Conservation (phyloP, 2,329 filamentous ascomycete genomes). For the Botrytis pseudocinerea region DNA sequence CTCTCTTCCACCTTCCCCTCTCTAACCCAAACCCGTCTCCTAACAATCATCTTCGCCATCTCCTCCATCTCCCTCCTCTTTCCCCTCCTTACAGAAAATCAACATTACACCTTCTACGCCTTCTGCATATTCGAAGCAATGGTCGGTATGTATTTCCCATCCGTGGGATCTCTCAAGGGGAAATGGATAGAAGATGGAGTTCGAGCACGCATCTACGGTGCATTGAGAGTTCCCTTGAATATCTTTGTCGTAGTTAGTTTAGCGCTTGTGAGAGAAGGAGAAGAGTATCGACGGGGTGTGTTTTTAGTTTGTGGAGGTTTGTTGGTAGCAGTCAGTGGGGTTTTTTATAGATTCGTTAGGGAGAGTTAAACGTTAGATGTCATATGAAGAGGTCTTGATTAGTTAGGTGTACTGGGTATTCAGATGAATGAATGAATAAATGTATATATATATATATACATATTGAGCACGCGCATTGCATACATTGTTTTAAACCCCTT, state of each 20-base stretch:
- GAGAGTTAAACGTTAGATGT: background rate
- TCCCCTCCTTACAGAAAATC: constrained; percentile 46
- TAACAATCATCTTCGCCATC: constrained; percentile 45
- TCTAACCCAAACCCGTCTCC: constrained; percentile 39
- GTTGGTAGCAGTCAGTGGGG: constrained; percentile 33
- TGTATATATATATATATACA: no score
- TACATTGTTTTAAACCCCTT: rapidly evolving
- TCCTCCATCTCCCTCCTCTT: constrained; percentile 45
- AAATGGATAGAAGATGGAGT: constrained; percentile 54
- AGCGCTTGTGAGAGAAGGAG: constrained; percentile 48
- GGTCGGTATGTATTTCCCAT: constrained; percentile 59
- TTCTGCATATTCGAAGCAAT: constrained; percentile 59
- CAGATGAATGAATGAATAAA: no score
- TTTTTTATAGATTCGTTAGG: constrained; percentile 31
- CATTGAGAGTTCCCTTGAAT: constrained; percentile 60
- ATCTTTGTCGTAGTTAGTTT: constrained; percentile 55
- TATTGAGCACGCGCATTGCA: no score
- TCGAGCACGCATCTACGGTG: constrained; percentile 56
- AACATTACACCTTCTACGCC: constrained; percentile 52
- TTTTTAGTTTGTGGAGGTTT: constrained; percentile 40
- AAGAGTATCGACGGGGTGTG: constrained; percentile 38
- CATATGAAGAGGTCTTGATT: background rate
- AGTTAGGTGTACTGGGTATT: background rate
- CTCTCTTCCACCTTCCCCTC: constrained; percentile 29
- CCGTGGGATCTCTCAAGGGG: constrained; percentile 56